phyloP scores from a whole-genome alignment of 106 monocot species.

The Dactylorhiza incarnata region DNA sequence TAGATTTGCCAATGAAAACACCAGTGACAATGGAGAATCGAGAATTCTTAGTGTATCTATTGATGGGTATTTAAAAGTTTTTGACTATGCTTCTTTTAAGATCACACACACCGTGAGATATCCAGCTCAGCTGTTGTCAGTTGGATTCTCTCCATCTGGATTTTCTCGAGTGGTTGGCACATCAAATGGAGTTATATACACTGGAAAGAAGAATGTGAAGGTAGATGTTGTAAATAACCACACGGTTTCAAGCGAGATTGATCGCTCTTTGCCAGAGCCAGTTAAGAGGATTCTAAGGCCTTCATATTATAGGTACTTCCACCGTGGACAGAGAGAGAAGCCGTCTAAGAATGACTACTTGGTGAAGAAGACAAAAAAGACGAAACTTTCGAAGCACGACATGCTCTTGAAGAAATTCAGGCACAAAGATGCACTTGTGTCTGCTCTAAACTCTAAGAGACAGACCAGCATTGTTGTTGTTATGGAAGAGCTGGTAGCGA shows the following conservation, averaged over 20 bases:
- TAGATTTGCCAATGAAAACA: constrained; percentile 15
- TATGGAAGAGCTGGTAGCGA: constrained; percentile 78
- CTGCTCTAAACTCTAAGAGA: constrained; percentile 41
- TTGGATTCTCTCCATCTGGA: constrained; percentile 76
- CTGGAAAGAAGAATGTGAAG: constrained; percentile 51
- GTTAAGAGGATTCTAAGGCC: constrained; percentile 28
- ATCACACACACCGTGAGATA: constrained; percentile 82
- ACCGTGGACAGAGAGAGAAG: constrained; percentile 64
- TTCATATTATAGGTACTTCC: constrained; percentile 54
- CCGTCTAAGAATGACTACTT: constrained; percentile 45
- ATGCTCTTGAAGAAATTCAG: constrained; percentile 75
- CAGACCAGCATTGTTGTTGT: constrained; percentile 54
- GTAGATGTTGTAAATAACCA: constrained; percentile 15
- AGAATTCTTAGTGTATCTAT: constrained; percentile 78
- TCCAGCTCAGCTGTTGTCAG: constrained; percentile 68
- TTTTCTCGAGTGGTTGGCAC: constrained; percentile 57
- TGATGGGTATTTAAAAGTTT: constrained; percentile 89
- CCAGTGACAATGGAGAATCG: constrained; percentile 25
- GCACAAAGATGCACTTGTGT: constrained; percentile 76
- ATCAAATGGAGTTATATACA: constrained; percentile 66
- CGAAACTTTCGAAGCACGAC: constrained; percentile 70
- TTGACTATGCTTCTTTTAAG: constrained; percentile 69
- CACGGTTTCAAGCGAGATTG: constrained; percentile 10
- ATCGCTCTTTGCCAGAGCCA: constrained; percentile 15
- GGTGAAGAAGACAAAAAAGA: constrained; percentile 36